Conservation (phyloP, 352 stramenopile genomes). For the Pythium aristosporum region DNA sequence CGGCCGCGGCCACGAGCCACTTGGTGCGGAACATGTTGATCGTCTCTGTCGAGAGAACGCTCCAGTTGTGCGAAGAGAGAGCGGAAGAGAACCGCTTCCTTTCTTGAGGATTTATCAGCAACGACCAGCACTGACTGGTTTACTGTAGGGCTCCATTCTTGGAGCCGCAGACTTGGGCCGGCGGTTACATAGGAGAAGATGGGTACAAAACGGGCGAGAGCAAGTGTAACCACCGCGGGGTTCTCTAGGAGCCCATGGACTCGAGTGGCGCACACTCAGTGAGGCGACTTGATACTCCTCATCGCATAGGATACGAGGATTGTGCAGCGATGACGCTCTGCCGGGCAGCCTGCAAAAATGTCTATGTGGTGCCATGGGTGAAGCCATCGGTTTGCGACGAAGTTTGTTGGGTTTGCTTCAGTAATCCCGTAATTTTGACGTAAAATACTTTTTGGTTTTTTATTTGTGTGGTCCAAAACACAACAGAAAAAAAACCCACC, state of each 20-base stretch:
- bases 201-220: slow-evolving; percentile 1
- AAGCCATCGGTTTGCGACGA: background rate
- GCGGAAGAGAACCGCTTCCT: background rate
- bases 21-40: slow-evolving; percentile 4
- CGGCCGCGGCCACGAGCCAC: background rate
- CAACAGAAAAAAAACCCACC: slow-evolving; percentile 14
- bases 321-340: too few relatives aligned
- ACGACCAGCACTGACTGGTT: background rate
- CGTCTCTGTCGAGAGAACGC: background rate
- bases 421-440: slow-evolving; percentile 20
- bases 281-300: background rate
- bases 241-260: background rate
- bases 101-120: background rate
- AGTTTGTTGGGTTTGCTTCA: slow-evolving; percentile 14
- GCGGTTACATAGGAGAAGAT: background rate
- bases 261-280: background rate
- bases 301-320: background rate
- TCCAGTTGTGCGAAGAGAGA: background rate
- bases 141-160: slow-evolving; percentile 2
- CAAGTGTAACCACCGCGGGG: slow-evolving; percentile 15
- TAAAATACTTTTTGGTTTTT: slow-evolving; percentile 19
- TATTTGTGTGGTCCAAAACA: slow-evolving; percentile 23
- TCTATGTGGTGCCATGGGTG: background rate
- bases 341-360: background rate
- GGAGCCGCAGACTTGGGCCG: background rate